Percentiles rank a stretch among this genome's conserved stretches.
phyloP scores from a whole-genome alignment of 805 yeast species.

The Blastobotrys peoriensis region DNA sequence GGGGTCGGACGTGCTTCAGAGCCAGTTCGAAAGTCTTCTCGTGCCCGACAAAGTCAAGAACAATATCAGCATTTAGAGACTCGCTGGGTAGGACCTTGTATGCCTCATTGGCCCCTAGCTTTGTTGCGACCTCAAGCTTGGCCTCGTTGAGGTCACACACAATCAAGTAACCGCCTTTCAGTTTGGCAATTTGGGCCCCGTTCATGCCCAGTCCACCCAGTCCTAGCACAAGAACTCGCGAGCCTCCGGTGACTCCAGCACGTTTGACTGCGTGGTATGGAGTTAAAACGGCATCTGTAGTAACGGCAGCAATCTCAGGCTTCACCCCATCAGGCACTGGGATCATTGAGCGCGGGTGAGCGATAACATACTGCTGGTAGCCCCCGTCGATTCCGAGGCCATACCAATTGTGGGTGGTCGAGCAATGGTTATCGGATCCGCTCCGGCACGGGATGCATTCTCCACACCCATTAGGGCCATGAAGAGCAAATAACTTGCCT shows the following conservation, averaged over 20 bases:
- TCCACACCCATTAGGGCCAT: constrained; percentile 26
- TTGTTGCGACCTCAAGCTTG: constrained; percentile 26
- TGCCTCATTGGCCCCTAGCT: constrained; percentile 40
- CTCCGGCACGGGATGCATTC: constrained; percentile 23
- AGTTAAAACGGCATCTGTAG: constrained; percentile 31
- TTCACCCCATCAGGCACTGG: constrained; percentile 29
- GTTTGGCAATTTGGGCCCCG: constrained; percentile 28
- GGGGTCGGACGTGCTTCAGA: constrained; percentile 29
- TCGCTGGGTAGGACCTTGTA: constrained; percentile 29
- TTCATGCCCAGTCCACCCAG: constrained; percentile 33
- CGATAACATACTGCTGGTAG: constrained; percentile 28
- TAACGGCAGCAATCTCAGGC: constrained; percentile 30
- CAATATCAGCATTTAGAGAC: constrained; percentile 35
- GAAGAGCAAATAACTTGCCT: constrained; percentile 19
- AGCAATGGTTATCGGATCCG: constrained; percentile 28
- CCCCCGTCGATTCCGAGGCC: constrained; percentile 32
- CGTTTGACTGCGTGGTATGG: constrained; percentile 32
- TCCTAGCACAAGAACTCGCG: constrained; percentile 29
- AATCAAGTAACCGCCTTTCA: constrained; percentile 16
- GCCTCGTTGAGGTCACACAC: constrained; percentile 27
- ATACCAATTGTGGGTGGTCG: constrained; percentile 6
- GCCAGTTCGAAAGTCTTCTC: constrained; percentile 24
- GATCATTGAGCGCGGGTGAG: constrained; percentile 19
- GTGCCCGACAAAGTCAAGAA: constrained; percentile 24
- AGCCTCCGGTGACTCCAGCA: constrained; percentile 21